Conservation (phyloP, 768 basidiomycete genomes). For the Termitomyces sp. region DNA sequence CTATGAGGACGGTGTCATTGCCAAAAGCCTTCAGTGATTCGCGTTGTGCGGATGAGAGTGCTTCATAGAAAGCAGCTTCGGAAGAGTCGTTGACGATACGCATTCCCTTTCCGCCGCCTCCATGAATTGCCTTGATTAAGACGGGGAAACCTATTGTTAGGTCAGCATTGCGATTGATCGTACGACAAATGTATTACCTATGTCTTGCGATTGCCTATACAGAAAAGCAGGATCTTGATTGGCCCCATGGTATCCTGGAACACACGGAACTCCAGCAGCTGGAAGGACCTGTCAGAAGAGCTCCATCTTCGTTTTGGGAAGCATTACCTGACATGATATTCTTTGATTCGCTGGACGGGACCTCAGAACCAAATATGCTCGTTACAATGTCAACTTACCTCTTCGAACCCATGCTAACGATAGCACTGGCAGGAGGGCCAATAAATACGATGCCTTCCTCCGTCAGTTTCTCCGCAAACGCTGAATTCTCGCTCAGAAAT, state of each 20-base stretch:
- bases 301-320: neutral
- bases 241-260: conserved; percentile 89
- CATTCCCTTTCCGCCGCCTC: conserved; percentile 97
- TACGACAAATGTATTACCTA: conserved; percentile 39
- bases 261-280: conserved; percentile 90
- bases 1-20: conserved; percentile 81
- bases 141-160: conserved; percentile 70
- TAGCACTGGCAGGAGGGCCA: conserved; percentile 85
- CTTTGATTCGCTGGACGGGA: conserved; percentile 75
- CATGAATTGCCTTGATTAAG: conserved; percentile 94
- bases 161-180: neutral
- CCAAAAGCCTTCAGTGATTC: conserved; percentile 88
- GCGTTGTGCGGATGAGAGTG: conserved; percentile 81
- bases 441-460: conserved; percentile 84
- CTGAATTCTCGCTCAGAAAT: conserved; percentile 89
- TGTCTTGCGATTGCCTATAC: conserved; percentile 61
- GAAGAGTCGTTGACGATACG: conserved; percentile 61
- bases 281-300: neutral
- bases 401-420: conserved; percentile 94
- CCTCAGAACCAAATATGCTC: neutral
- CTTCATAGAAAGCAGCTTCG: conserved; percentile 70
- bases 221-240: conserved; percentile 77
- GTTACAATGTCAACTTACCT: conserved; percentile 43
- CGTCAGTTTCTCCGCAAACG: conserved; percentile 72
- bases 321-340: conserved; percentile 82